Base-by-base conservation (phyloP, 2,329 filamentous ascomycete genomes). In the Verticillium isaacii region DNA sequence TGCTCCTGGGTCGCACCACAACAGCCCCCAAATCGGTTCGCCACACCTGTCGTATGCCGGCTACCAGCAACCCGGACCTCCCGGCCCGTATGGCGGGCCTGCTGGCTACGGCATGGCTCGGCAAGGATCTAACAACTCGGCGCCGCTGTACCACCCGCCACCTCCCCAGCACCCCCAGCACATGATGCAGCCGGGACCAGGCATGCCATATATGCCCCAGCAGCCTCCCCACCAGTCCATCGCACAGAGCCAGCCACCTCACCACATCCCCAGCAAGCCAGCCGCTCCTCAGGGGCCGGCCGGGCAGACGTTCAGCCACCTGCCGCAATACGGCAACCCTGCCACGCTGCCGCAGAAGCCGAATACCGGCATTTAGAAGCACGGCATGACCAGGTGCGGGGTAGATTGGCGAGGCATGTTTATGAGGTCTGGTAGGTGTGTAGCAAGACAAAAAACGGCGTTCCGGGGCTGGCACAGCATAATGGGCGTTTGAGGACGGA, bases 341-440 rank as follows among this genome's bases (percentile, higher is more conserved):
- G 83, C 84, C 36, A 82, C 82, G 36, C 71, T 87, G 70, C 84
- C 84, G 63, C 84, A 86, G 70, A 86, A 86, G 74, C 84, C 84
- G 62, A 75, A 81, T 37, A 78, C 79, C 63, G 79, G 78, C 68
- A 77, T 80, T 68, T 81, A 79, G 69, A 56, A 50, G 25, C 12
- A 34, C 25, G 39, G 29, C 14, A 45, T 29, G 11, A 23, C 55
- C 9, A 25, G 29, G 32, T 12, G 9, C n/a, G n/a, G 45, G 19
- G 8, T 7, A 19, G 19, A 25, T 39, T 4, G 45, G 45, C n/a
- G 45, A 23, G 45, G n/a, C 45, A 50, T 50, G 45, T 50, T 50
- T n/a, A 50, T 50, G 45, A 23, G 29, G 29, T 29, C 29, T 29
- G 29, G 29, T 29, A 36, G 19, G 45, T 25, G 39, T 45, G 45